Evolutionary conservation across 176 grass and related monocot species (phyloP).

Genomic region (maize (Zea mays)): Zm-B73-REFERENCE-NAM-5.0 NC_050097.1:42498501-42499000

Average conservation of each 20-base stretch:
- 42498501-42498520: background rate
- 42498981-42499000: too few species aligned
- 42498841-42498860: too few species aligned
- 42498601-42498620: conserved; percentile 30
- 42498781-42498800: too few species aligned
- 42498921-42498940: too few species aligned
- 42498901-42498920: too few species aligned
- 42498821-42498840: too few species aligned
- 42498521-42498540: conserved; percentile 30
- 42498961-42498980: too few species aligned
- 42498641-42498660: background rate
- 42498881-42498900: too few species aligned
- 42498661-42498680: background rate
- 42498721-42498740: background rate
- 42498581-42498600: background rate
- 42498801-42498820: too few species aligned
- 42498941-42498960: too few species aligned
- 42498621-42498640: background rate
- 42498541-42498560: conserved; percentile 14
- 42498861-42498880: too few species aligned
- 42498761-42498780: background rate
- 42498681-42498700: background rate
- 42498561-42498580: conserved; percentile 34
- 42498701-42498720: background rate
- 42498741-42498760: too few species aligned